Evolutionary conservation across 169 alveolate genomes (phyloP).

Genomic region (Hepatocystis sp.): DNA sequence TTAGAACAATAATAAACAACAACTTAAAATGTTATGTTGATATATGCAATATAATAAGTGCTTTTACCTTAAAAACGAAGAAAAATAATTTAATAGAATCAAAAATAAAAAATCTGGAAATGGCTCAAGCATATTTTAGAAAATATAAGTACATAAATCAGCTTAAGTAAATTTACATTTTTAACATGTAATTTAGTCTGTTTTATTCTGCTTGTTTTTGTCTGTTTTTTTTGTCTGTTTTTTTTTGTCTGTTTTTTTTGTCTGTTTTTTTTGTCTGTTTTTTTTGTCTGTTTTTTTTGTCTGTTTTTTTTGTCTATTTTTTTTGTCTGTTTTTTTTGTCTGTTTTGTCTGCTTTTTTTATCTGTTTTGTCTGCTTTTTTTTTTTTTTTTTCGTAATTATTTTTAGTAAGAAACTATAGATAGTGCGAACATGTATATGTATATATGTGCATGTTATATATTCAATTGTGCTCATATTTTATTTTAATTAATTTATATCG

Average conservation of each 20-base stretch:
- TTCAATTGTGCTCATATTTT: too few species aligned
- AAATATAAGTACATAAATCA: constrained; percentile 31
- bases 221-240: too few species aligned
- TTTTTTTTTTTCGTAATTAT: not conserved
- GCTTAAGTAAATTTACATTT: constrained; percentile 15
- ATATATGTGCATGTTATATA: not conserved
- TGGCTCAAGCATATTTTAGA: constrained; percentile 69
- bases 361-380: constrained; percentile 1
- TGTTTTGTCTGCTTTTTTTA: not conserved
- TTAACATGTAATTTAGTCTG: too few species aligned
- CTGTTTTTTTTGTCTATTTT: not conserved
- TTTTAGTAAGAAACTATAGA: not conserved
- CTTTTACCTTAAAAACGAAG: constrained; percentile 34
- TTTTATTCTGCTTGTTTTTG: too few species aligned
- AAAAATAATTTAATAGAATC: constrained; percentile 20
- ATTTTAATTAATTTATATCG: too few species aligned
- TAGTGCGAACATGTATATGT: constrained; percentile 8
- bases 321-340: not conserved
- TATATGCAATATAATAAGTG: constrained; percentile 45
- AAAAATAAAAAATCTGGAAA: constrained; percentile 33
- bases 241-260: too few species aligned
- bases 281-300: not conserved
- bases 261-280: not conserved
- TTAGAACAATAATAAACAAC: constrained; percentile 24
- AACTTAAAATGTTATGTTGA: constrained; percentile 40